A percentile compares a stretch with the other conserved stretches of the same genome.
Conservation (phyloP, 495 filamentous ascomycete species). For the Penicillium bialowiezense region DNA sequence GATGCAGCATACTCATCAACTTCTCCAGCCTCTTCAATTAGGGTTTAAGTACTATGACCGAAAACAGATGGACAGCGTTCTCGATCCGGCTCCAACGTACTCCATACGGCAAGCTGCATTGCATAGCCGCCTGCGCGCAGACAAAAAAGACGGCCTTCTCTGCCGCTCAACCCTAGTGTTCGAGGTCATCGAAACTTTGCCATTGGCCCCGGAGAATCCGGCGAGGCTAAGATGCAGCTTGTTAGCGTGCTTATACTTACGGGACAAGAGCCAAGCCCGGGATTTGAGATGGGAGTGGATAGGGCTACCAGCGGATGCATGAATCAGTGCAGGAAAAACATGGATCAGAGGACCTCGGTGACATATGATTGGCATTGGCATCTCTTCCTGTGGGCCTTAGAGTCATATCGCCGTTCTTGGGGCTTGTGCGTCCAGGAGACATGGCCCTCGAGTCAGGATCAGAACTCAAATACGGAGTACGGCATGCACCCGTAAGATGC, state of each 20-base stretch:
- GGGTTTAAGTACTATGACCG: constrained; percentile 6
- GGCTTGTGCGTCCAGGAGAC: background rate
- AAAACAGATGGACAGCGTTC: constrained; percentile 16
- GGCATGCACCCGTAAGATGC: background rate
- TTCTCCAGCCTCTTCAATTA: constrained; percentile 2
- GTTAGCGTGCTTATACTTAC: background rate
- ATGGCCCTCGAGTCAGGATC: background rate
- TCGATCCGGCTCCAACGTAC: constrained; percentile 16
- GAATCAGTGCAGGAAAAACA: background rate
- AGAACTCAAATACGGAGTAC: background rate
- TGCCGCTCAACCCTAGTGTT: background rate
- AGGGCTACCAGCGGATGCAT: constrained; percentile 1
- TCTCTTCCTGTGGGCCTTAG: constrained; percentile 3
- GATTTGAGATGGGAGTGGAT: constrained; percentile 1
- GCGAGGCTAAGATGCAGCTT: background rate
- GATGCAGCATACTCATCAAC: background rate
- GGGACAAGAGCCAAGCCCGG: constrained; percentile 3
- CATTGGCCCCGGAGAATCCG: constrained; percentile 1
- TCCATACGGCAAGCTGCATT: constrained; percentile 26
- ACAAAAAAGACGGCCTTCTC: constrained; percentile 14
- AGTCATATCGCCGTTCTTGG: background rate
- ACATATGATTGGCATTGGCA: constrained; percentile 11
- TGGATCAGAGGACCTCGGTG: constrained; percentile 12
- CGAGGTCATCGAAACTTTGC: background rate
- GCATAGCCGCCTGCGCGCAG: constrained; percentile 24